Evolutionary conservation across 2,329 filamentous ascomycete species (phyloP), one percentile per base, ranked within the genome.

Genomic region (Didymellaceae sp.): DNA sequence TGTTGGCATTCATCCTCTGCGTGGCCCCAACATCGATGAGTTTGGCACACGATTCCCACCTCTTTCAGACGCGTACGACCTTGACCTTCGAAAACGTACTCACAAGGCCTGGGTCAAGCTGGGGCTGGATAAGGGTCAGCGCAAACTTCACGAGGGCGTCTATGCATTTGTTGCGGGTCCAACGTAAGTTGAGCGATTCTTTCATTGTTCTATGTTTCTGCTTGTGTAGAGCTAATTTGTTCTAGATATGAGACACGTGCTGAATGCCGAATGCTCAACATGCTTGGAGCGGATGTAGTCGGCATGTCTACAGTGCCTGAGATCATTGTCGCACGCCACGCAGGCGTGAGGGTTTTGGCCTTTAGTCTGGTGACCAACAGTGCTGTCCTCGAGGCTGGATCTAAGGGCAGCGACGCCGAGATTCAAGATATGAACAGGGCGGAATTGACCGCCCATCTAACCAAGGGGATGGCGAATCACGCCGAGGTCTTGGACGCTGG

Each of bases 261-360:
- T 1, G 85, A 87, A 66, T 86, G 84, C 63, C 79, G 84, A 14
- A 80, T 87, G 79, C 75, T 88, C 52, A 77, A 77, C 30, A 75
- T 75, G 38, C 70, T 87, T 6, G 85, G 86, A 6, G 85, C 84
- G n/a, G 85, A 88, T 63, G 74, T 87, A n/a, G 85, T 88, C 2
- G 85, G 85, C 11, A 88, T 88, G 86, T 86, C 83, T 24, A 88
- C 86, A 0, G 84, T 88, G 21, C 86, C 86, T 6, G 86, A 88
- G 64, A 85, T 87, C 43, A 80, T 88, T 40, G 83, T 85, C 13
- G 85, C 85, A 24, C 78, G 86, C 56, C 86, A 88, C 67, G 80
- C 78, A 45, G 82, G 81, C n/a, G 79, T 88, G 59, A 76, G 80
- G 21, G 82, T 88, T 6, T 73, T 88, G 28, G 86, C 84, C 5